Percentiles rank a stretch among this genome's conserved stretches.
These are phyloP conservation scores for Eucalyptus viminalis DNA, from an alignment of 345 rosid genomes.

Conservation along the genomic window DNA sequence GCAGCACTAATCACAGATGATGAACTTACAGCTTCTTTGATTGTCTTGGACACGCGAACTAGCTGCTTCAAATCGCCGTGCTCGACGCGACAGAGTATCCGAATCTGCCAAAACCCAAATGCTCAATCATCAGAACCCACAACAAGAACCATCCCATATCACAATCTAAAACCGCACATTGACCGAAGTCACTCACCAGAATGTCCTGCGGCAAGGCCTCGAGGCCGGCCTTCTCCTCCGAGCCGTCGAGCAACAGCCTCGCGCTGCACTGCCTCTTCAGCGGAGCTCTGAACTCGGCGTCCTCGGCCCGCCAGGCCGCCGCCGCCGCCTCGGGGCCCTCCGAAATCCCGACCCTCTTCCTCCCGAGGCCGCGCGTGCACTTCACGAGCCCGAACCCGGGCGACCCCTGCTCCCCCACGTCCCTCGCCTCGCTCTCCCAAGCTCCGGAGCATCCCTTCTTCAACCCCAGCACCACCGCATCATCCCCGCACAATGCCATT, in stretches of 20 bases:
- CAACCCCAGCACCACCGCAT: background rate
- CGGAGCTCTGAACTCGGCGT: background rate
- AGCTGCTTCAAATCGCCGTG: slow-evolving; percentile 71
- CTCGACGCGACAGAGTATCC: slow-evolving; percentile 53
- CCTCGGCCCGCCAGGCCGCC: background rate
- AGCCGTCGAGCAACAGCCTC: background rate
- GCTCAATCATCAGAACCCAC: background rate
- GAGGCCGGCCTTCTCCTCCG: slow-evolving; percentile 25
- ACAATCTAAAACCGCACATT: background rate
- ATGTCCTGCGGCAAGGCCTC: slow-evolving; percentile 73
- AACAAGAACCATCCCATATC: background rate
- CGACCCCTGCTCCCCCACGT: slow-evolving; percentile 5
- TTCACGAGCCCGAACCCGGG: slow-evolving; percentile 27
- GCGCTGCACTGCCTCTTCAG: slow-evolving; percentile 51
- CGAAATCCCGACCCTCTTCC: slow-evolving; percentile 56
- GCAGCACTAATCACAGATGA: background rate
- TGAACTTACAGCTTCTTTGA: slow-evolving; percentile 65
- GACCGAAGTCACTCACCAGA: slow-evolving; percentile 19
- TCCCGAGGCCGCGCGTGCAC: slow-evolving; percentile 44
- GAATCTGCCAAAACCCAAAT: slow-evolving; percentile 22
- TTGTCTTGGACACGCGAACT: slow-evolving; percentile 38
- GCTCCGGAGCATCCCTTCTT: slow-evolving; percentile 39
- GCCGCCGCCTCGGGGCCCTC: background rate
- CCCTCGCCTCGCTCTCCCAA: slow-evolving; percentile 18
- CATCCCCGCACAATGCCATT: background rate